These are phyloP conservation scores for Amanita fuliginea DNA, from an alignment of 768 basidiomycete species.

Conservation along the genomic window DNA sequence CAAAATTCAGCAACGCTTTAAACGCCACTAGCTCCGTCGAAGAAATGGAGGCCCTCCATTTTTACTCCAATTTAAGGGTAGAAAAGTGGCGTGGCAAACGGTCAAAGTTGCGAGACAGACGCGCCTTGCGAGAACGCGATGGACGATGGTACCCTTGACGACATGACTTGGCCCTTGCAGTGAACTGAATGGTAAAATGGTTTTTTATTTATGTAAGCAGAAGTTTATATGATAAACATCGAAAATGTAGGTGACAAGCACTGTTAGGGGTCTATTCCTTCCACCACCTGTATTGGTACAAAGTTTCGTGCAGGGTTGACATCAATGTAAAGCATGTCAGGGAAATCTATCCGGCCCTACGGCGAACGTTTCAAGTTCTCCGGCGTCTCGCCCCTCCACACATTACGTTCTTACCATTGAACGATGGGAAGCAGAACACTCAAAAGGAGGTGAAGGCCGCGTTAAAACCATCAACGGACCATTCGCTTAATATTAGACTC, in stretches of 20 bases:
- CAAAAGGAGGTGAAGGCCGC: not conserved
- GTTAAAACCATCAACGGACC: not conserved
- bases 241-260: not conserved
- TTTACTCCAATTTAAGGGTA: slow-evolving; percentile 31
- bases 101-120: slow-evolving; percentile 9
- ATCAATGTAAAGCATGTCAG: not conserved
- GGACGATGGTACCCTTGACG: not conserved
- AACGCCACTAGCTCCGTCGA: slow-evolving; percentile 28
- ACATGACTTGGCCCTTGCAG: not conserved
- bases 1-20: slow-evolving; percentile 40
- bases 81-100: slow-evolving; percentile 36
- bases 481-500: slow-evolving; percentile 1
- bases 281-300: not conserved
- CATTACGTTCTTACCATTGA: not conserved
- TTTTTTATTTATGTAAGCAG: no score
- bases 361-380: not conserved
- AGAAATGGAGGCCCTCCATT: slow-evolving; percentile 36
- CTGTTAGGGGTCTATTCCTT: not conserved
- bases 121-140: not conserved
- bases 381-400: not conserved
- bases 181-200: not conserved
- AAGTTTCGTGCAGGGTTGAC: not conserved
- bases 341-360: not conserved
- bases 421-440: not conserved
- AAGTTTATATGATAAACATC: not conserved